Conservation (phyloP, 345 rosid genomes). For the Corchorus olitorius region DNA sequence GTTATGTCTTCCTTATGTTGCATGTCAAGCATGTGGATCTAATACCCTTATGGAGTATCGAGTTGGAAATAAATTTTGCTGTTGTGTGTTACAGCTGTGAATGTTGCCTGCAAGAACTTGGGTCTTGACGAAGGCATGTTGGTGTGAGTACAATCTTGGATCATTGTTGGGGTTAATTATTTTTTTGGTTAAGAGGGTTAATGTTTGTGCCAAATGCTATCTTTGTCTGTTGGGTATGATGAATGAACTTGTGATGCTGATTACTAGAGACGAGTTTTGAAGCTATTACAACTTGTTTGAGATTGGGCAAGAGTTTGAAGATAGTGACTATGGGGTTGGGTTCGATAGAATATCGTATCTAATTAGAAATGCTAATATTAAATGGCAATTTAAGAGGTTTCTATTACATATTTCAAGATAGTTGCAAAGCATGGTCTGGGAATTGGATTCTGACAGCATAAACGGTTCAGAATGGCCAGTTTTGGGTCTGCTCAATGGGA, state of each 20-base stretch:
- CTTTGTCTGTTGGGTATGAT: conserved; percentile 21
- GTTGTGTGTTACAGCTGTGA: conserved; percentile 64
- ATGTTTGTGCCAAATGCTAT: conserved; percentile 33
- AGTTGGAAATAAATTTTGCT: conserved; percentile 41
- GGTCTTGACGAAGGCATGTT: conserved; percentile 67
- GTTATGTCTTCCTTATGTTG: conserved; percentile 23
- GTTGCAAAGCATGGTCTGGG: conserved; percentile 14
- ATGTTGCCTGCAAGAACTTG: conserved; percentile 71
- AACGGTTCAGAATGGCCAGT: conserved; percentile 14
- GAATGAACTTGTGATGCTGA: conserved; percentile 21
- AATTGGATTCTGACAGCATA: conserved; percentile 10
- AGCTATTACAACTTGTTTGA: conserved; percentile 19
- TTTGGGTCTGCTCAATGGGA: conserved; percentile 15
- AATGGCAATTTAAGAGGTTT: conserved; percentile 15
- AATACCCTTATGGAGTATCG: conserved; percentile 36
- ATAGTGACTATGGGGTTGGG: conserved; percentile 19
- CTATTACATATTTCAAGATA: conserved; percentile 13
- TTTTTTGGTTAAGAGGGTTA: conserved; percentile 29
- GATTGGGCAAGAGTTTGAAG: conserved; percentile 16
- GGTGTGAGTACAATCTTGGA: conserved; percentile 49
- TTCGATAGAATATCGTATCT: conserved; percentile 19
- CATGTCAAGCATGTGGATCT: conserved; percentile 38
- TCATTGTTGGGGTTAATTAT: conserved; percentile 39
- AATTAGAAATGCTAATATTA: conserved; percentile 8
- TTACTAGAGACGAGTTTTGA: conserved; percentile 19